Evolutionary conservation across 441 rosid genomes (phyloP).

Genomic region (Croton setiger): DNA sequence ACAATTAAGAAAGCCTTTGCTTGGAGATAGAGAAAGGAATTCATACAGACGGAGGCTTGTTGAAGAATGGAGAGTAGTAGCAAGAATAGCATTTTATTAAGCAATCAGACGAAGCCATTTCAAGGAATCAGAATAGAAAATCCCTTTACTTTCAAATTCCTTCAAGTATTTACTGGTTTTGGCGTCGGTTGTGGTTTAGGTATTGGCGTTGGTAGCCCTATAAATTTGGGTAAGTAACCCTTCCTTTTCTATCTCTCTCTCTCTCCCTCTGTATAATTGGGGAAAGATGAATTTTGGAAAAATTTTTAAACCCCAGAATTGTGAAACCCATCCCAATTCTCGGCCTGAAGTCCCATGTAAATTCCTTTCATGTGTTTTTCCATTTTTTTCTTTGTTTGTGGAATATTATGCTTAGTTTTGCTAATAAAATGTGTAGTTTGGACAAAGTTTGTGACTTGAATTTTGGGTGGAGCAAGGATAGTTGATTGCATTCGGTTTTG

Average conservation of each 20-base stretch:
- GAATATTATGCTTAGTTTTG: background rate
- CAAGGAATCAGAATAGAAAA: constrained; percentile 56
- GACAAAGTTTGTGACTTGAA: constrained; percentile 5
- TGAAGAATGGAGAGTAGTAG: constrained; percentile 37
- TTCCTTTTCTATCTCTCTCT: background rate
- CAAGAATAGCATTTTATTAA: constrained; percentile 29
- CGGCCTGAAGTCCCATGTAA: constrained; percentile 26
- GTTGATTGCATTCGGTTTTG: background rate
- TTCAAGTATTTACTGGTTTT: constrained; percentile 91
- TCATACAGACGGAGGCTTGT: constrained; percentile 8
- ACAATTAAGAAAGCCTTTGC: background rate
- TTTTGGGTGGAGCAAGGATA: background rate
- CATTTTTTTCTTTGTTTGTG: background rate
- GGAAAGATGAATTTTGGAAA: constrained; percentile 34
- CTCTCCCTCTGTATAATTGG: background rate
- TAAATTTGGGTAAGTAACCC: constrained; percentile 74
- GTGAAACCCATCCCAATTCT: constrained; percentile 22
- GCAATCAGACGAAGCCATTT: constrained; percentile 39
- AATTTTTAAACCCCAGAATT: constrained; percentile 33
- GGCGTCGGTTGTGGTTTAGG: constrained; percentile 96
- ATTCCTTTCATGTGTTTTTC: constrained; percentile 8
- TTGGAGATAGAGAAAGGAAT: constrained; percentile 11
- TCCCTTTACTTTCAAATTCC: constrained; percentile 80
- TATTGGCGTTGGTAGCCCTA: constrained; percentile 78
- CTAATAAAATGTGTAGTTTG: constrained; percentile 2